phyloP scores from a whole-genome alignment of 169 alveolate species.

The Eimeria acervulina region DNA sequence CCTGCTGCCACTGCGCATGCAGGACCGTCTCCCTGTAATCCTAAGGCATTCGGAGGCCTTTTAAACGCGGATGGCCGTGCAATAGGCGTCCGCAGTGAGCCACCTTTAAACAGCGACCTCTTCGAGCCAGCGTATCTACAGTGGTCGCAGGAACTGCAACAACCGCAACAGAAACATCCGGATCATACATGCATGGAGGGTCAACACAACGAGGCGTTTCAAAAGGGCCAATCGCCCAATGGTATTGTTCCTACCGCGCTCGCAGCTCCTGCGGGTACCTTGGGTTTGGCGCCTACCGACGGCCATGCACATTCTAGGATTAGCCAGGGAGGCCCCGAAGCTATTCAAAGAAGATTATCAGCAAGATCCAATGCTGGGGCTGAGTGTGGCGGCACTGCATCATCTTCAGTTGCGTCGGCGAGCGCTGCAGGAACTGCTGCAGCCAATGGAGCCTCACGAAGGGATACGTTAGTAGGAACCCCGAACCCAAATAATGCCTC shows the following conservation, averaged over 20 bases:
- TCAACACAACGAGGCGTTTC: background rate
- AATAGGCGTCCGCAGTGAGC: background rate
- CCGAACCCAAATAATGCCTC: background rate
- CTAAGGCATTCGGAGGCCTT: background rate
- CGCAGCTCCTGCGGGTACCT: background rate
- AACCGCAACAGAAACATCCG: background rate
- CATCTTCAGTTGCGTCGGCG: background rate
- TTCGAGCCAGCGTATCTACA: background rate
- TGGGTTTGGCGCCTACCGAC: background rate
- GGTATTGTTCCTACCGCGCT: background rate
- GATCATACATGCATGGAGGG: background rate
- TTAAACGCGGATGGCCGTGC: background rate
- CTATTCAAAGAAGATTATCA: background rate
- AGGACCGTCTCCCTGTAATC: background rate
- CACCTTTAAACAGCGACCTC: background rate
- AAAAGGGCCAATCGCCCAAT: background rate
- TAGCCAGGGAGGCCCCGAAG: background rate
- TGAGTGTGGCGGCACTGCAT: background rate
- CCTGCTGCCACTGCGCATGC: background rate
- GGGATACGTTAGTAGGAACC: background rate
- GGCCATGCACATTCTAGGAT: background rate
- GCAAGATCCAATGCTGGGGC: background rate
- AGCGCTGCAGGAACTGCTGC: background rate
- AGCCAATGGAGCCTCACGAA: background rate
- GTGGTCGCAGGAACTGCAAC: slow-evolving; percentile 27